phyloP scores from a whole-genome alignment of 192 early-diverging fungal genomes.

The Umbelopsis vinacea region DNA sequence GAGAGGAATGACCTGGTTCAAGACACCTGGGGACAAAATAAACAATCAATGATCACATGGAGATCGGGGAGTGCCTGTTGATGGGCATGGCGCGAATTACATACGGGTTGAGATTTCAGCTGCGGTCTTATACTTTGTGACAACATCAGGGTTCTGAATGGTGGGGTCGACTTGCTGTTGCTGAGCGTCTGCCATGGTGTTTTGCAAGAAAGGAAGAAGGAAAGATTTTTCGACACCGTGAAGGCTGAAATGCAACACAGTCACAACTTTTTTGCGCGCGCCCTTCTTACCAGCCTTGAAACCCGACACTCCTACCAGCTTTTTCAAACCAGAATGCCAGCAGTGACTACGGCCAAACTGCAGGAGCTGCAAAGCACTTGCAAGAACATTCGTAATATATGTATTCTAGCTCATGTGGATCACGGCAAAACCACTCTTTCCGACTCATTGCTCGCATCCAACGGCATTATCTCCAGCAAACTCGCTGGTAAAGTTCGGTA shows the following conservation, averaged over 20 bases:
- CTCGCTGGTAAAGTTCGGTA: constrained; percentile 96
- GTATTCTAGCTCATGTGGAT: constrained; percentile 98
- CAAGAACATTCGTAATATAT: constrained; percentile 89
- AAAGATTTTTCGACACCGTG: constrained; percentile 13
- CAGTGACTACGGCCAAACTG: constrained; percentile 67
- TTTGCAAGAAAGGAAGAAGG: constrained; percentile 15
- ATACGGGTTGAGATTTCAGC: constrained; percentile 88
- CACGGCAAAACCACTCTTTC: constrained; percentile 98
- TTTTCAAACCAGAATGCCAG: constrained; percentile 55
- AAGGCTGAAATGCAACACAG: background rate
- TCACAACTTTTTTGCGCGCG: constrained; percentile 18
- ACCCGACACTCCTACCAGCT: background rate
- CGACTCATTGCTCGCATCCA: constrained; percentile 94
- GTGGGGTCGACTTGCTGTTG: constrained; percentile 45
- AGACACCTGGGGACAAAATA: constrained; percentile 59
- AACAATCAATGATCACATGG: constrained; percentile 9
- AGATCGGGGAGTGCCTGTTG: background rate
- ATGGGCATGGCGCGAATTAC: constrained; percentile 12
- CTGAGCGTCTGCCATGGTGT: constrained; percentile 30
- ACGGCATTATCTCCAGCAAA: constrained; percentile 96
- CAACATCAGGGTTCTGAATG: constrained; percentile 73
- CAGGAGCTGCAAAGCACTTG: constrained; percentile 70
- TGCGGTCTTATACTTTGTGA: constrained; percentile 92
- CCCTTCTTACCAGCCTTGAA: background rate
- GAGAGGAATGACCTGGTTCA: constrained; percentile 70